Percentiles rank a stretch among this genome's conserved stretches.
Evolutionary conservation across 768 basidiomycete species (phyloP).

Genomic region (Cyclocybe cylindracea): DNA sequence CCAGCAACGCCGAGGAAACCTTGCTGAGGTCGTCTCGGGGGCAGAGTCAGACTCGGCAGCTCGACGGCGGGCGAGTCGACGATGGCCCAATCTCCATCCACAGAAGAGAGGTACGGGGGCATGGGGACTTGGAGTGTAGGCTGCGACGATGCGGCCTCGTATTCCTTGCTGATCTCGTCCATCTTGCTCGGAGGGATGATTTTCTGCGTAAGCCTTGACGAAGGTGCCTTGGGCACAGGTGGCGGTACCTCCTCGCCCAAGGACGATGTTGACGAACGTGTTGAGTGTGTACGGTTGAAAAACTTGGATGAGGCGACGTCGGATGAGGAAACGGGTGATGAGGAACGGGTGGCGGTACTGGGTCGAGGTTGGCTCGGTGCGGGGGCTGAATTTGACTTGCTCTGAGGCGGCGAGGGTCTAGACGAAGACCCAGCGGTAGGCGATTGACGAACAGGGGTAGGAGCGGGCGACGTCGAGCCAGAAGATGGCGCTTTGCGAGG

Average conservation of each 20-base stretch:
- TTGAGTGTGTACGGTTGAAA: constrained; percentile 44
- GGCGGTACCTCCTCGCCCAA: constrained; percentile 41
- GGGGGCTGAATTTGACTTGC: constrained; percentile 1
- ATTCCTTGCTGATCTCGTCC: constrained; percentile 22
- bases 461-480: not conserved
- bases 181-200: constrained; percentile 62
- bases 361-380: constrained; percentile 27
- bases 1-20: not conserved
- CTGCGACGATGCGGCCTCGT: not conserved
- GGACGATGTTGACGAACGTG: constrained; percentile 60
- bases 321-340: constrained; percentile 58
- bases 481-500: not conserved
- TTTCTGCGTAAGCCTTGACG: constrained; percentile 34
- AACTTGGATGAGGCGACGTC: constrained; percentile 55
- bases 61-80: constrained; percentile 34
- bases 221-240: constrained; percentile 34
- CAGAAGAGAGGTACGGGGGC: not conserved
- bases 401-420: not conserved
- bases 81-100: constrained; percentile 33
- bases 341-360: constrained; percentile 55
- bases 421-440: constrained; percentile 2
- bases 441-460: not conserved
- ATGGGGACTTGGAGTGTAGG: not conserved
- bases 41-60: constrained; percentile 37
- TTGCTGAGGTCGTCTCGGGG: constrained; percentile 28